Conservation (phyloP, 352 stramenopile species). For the Lagenidium giganteum region DNA sequence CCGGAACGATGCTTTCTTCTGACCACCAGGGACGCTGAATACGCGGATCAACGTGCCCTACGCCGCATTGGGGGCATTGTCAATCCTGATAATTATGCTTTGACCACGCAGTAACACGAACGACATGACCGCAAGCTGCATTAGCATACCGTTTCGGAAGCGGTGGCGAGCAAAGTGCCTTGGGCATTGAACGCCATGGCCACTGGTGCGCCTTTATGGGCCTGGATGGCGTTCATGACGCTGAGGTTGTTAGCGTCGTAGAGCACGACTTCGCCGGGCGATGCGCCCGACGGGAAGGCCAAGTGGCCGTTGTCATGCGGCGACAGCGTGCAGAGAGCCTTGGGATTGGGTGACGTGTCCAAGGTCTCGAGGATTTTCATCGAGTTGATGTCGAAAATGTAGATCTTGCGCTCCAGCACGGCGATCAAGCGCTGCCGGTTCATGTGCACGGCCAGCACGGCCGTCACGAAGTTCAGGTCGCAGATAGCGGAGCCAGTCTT, state of each 20-base stretch:
- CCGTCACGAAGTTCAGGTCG: constrained; percentile 90
- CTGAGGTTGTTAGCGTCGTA: constrained; percentile 91
- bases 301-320: constrained; percentile 84
- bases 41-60: constrained; percentile 97
- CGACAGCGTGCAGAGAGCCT: constrained; percentile 78
- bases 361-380: constrained; percentile 92
- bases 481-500: constrained; percentile 88
- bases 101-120: background rate
- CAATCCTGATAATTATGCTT: constrained; percentile 6
- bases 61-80: background rate
- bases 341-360: constrained; percentile 85
- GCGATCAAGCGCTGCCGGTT: constrained; percentile 87
- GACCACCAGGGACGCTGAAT: constrained; percentile 91
- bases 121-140: constrained; percentile 12
- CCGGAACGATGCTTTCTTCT: constrained; percentile 91
- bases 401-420: constrained; percentile 86
- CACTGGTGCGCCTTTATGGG: constrained; percentile 81
- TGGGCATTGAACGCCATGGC: constrained; percentile 87
- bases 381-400: constrained; percentile 93
- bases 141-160: constrained; percentile 77
- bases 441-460: constrained; percentile 87
- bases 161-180: constrained; percentile 84
- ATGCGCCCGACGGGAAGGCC: constrained; percentile 76
- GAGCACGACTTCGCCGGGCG: constrained; percentile 86
- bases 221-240: constrained; percentile 89